Conservation (phyloP, 306 rosid genomes). For the Gastrolobium bilobum region DNA sequence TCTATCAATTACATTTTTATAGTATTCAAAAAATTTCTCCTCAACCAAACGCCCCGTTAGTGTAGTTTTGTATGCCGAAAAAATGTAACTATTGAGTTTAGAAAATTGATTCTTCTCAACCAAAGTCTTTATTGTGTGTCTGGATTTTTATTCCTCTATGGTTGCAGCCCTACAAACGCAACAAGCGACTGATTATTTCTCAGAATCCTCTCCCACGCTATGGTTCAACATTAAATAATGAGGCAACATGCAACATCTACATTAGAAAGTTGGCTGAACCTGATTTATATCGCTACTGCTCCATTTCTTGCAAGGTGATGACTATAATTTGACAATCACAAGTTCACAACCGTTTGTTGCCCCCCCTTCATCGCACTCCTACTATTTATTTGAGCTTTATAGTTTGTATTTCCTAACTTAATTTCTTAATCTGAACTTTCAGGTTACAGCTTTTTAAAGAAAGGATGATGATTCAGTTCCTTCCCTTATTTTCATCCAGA, state of each 20-base stretch:
- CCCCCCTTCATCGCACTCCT: not conserved
- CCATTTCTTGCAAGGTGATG: constrained; percentile 62
- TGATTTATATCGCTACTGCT: constrained; percentile 49
- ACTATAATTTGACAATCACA: constrained; percentile 29
- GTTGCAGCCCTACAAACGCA: constrained; percentile 58
- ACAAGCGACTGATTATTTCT: constrained; percentile 55
- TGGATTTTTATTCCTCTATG: constrained; percentile 22
- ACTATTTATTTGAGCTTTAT: not conserved
- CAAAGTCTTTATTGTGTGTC: not conserved
- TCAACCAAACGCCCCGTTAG: too few relatives aligned
- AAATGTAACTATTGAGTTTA: not conserved
- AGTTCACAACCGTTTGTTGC: constrained; percentile 12
- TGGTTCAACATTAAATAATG: constrained; percentile 29
- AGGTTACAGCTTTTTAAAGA: constrained; percentile 47
- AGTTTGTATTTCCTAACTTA: constrained; percentile 14
- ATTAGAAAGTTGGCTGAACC: constrained; percentile 53
- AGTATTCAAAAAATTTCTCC: too few relatives aligned
- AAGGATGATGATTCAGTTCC: constrained; percentile 49
- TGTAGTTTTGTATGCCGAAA: constrained; percentile 1
- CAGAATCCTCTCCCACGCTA: constrained; percentile 53
- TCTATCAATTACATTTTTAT: too few relatives aligned
- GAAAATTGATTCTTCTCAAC: not conserved
- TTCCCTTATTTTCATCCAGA: constrained; percentile 38
- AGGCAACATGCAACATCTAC: constrained; percentile 49
- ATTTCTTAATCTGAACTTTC: constrained; percentile 42